A percentile compares a stretch with the other conserved stretches of the same genome.
phyloP scores from a whole-genome alignment of 305 asterid genomes.

The Withania somnifera region DNA sequence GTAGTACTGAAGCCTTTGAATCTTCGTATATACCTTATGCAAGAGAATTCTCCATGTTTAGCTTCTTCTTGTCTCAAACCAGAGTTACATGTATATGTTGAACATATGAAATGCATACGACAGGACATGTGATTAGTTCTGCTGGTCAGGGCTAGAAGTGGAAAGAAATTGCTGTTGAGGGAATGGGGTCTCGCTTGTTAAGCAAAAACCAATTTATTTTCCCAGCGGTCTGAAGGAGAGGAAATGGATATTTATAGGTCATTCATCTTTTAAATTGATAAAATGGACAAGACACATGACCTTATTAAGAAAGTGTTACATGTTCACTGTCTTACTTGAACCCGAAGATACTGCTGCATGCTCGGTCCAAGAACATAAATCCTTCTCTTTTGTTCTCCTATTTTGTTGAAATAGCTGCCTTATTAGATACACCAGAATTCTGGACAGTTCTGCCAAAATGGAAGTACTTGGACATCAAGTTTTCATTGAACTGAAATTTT shows the following conservation, averaged over 20 bases:
- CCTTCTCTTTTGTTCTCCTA: background rate
- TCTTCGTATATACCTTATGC: background rate
- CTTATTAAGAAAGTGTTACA: background rate
- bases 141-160: background rate
- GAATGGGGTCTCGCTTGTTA: background rate
- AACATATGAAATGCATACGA: background rate
- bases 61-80: background rate
- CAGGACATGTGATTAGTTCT: background rate
- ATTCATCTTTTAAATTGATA: background rate
- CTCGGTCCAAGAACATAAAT: background rate
- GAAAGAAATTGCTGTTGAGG: background rate
- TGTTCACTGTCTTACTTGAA: background rate
- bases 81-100: background rate
- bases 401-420: background rate
- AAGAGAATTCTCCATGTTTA: background rate
- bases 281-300: background rate
- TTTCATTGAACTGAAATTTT: background rate
- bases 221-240: background rate
- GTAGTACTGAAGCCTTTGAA: background rate
- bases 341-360: background rate
- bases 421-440: background rate
- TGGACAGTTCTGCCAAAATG: background rate
- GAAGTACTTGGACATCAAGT: background rate
- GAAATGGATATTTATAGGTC: too few species aligned
- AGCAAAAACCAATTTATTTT: background rate